Percentiles rank a stretch among this genome's conserved stretches.
phyloP scores from a whole-genome alignment of 768 basidiomycete species.

The Mycena galopus region DNA sequence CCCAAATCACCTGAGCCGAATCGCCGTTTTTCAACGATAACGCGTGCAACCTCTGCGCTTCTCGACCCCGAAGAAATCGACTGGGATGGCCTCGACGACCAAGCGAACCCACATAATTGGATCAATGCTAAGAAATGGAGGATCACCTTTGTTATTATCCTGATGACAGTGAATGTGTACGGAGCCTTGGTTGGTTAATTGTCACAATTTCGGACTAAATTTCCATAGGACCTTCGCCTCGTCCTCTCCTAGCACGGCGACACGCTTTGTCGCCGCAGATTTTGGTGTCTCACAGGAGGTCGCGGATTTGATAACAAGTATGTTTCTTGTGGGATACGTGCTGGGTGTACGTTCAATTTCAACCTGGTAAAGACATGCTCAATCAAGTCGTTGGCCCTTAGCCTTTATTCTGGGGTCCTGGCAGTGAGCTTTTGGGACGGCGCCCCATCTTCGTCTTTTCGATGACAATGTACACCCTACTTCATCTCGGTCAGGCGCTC shows the following conservation, averaged over 20 bases:
- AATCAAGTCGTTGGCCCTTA: constrained; percentile 23
- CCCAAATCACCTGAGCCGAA: constrained; percentile 22
- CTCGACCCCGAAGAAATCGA: constrained; percentile 54
- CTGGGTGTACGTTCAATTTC: constrained; percentile 65
- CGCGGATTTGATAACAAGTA: constrained; percentile 62
- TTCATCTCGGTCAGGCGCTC: constrained; percentile 72
- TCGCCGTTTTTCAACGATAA: neutral
- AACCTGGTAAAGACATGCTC: constrained; percentile 54
- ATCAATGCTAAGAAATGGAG: constrained; percentile 58
- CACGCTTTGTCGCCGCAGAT: constrained; percentile 46
- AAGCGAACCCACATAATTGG: constrained; percentile 70
- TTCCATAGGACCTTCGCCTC: constrained; percentile 69
- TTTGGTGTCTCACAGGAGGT: constrained; percentile 60
- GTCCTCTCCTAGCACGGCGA: constrained; percentile 64
- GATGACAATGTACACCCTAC: constrained; percentile 65
- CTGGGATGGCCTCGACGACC: constrained; percentile 71
- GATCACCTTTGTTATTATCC: constrained; percentile 55
- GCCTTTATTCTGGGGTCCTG: constrained; percentile 72
- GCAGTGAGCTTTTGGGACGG: constrained; percentile 71
- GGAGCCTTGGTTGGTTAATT: constrained; percentile 29
- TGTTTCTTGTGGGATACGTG: constrained; percentile 68
- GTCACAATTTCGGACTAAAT: neutral
- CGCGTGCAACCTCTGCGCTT: constrained; percentile 30
- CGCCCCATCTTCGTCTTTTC: constrained; percentile 63
- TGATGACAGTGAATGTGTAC: constrained; percentile 70